Evolutionary conservation across 108 stramenopile species (phyloP), one percentile per base, ranked within the genome.

Genomic region (Cyclotella atomus): DNA sequence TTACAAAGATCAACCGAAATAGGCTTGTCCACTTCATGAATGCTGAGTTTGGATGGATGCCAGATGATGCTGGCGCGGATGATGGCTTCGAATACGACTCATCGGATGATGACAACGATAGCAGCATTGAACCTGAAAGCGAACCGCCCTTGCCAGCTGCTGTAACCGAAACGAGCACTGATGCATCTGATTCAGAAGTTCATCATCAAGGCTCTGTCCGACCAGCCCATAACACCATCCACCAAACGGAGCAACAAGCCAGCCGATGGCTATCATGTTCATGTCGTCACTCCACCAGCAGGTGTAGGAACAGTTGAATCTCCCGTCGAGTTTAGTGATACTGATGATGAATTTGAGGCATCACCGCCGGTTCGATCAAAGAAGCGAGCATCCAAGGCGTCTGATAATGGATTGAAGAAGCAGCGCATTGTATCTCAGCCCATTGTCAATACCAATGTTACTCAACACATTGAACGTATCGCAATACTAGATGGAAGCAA

Each of bases 1-100:
- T 57, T 25, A 25, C 19, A 19, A 45, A 2, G 12, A 2, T 46
- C 15, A 55, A 55, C 28, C 24, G 28, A 9, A 36, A 57, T 27
- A 8, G 65, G 25, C 28, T 75, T n/a, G 3, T 20, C 1, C 29
- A 16, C 34, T 75, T 59, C 38, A 67, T 75, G 53, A 75, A 75
- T 59, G 50, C 54, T 21, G 55, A 75, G 5, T 35, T 43, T 50
- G 73, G 72, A 57, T 21, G 49, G 2, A 15, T 57, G 12, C 69
- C 49, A 41, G 72, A 65, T 1, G 23, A 45, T 23, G 21, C 20
- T 23, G 16, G 33, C 20, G 41, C 21, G 1, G 62, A 63, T 28
- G 43, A 44, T 43, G 62, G 21, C 2, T 45, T 4, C 10, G 41
- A 63, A 14, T 63, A 14, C 15, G 36, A 4, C 27, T 20, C 19